phyloP scores from a whole-genome alignment of 164 flowering plant genomes.

The Amborella trichopoda region DNA sequence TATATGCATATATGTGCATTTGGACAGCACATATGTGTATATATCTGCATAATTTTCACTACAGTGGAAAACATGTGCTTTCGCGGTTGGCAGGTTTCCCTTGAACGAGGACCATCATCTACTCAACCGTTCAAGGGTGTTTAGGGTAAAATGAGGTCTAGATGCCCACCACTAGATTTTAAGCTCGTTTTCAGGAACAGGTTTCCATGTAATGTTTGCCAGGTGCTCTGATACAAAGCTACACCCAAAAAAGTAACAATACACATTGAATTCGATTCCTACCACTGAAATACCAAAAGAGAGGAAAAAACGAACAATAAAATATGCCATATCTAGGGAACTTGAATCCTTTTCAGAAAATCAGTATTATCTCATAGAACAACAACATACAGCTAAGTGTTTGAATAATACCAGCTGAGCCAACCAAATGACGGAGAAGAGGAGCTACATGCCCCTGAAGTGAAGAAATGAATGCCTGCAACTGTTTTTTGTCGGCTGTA shows the following conservation, averaged over 20 bases:
- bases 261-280: background rate
- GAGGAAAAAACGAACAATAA: background rate
- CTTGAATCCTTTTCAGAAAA: background rate
- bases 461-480: slow-evolving; percentile 60
- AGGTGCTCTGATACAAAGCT: background rate
- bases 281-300: background rate
- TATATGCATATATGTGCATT: too few relatives aligned
- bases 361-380: too few relatives aligned
- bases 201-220: too few relatives aligned
- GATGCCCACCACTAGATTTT: too few relatives aligned
- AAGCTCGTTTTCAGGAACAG: too few relatives aligned
- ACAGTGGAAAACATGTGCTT: too few relatives aligned
- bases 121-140: too few relatives aligned
- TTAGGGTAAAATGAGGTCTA: too few relatives aligned
- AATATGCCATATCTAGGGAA: background rate
- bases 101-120: too few relatives aligned
- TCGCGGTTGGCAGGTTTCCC: too few relatives aligned
- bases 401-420: slow-evolving; percentile 69
- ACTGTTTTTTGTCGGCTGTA: slow-evolving; percentile 80
- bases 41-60: too few relatives aligned
- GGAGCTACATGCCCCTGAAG: slow-evolving; percentile 90
- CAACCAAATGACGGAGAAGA: slow-evolving; percentile 86
- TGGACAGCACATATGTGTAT: too few relatives aligned
- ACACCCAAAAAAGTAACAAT: background rate
- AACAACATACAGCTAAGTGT: background rate